These are phyloP conservation scores for Staphylotrichum tortipilum DNA, from an alignment of 495 filamentous ascomycete species.

Conservation along the genomic window DNA sequence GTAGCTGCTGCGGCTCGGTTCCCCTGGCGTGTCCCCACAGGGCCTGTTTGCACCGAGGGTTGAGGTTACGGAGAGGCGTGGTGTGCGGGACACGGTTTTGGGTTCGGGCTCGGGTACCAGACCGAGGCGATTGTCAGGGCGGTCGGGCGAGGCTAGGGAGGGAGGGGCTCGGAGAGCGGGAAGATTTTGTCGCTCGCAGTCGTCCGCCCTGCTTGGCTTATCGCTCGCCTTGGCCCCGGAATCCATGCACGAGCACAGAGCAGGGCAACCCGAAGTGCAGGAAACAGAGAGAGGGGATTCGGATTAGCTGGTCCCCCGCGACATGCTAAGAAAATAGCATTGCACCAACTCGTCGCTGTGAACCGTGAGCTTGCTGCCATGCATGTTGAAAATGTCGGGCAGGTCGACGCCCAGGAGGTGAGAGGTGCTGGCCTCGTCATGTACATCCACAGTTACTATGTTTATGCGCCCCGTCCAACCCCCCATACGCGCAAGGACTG, in stretches of 20 bases:
- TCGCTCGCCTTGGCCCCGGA: conserved; percentile 14
- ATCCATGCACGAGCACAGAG: conserved; percentile 7
- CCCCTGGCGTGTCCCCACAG: no score
- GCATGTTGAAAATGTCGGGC: background rate
- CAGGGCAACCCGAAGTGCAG: background rate
- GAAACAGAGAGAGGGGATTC: background rate
- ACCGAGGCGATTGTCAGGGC: conserved; percentile 1
- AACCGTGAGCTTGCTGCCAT: background rate
- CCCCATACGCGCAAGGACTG: no score
- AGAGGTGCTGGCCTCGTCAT: no score
- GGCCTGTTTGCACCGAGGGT: no score
- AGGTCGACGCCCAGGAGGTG: background rate
- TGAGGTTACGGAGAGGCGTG: background rate
- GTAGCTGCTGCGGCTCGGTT: no score
- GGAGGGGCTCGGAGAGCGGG: background rate
- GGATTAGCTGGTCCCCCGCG: background rate
- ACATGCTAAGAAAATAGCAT: background rate
- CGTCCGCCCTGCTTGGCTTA: conserved; percentile 13
- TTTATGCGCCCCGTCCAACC: no score
- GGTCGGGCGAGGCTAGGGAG: conserved; percentile 1
- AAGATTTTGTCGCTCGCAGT: conserved; percentile 1
- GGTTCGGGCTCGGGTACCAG: background rate
- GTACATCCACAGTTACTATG: no score
- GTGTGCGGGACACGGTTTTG: background rate
- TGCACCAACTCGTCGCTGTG: background rate